Base-by-base conservation (phyloP, 2,329 filamentous ascomycete genomes). In the Xylariaceae sp. region DNA sequence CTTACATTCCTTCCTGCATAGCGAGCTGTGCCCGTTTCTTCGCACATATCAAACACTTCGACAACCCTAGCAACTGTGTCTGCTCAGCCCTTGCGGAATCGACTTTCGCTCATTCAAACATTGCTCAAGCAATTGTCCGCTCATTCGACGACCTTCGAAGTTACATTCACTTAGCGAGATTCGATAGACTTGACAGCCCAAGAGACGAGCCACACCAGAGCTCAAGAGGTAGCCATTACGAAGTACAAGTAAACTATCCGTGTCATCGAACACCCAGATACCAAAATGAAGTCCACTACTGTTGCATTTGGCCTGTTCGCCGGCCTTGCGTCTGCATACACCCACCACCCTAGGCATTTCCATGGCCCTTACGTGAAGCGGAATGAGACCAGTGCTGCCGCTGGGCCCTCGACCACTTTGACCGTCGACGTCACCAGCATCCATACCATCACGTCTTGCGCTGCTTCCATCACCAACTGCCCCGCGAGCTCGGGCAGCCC, bases 381-480 rank as follows among this genome's bases (percentile, higher is more conserved):
- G 33, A 64, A 66, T 56, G 60, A 62, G 39, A 62, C 61, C 39
- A 49, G 44, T 41, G 43, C 42, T 11, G 35, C 18, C 30, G 30
- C 57, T 33, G 52, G 43, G 38, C 36, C 58, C 42, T 59, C 57
- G 17, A 66, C 64, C 10, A 67, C 65, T 39, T 41, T 66, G 45
- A 67, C 63, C 42, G 65, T 67, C 46, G 59, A 56, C 45, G 47
- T 66, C 44, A 67, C 64, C 30, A 50, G 55, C 32, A 54, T 63
- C 30, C 59, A 66, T 45, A 67, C 65, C 46, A 61, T 66, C 48
- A 62, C 64, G 38, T 65, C 62, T 14, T 67, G 64, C 48, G 63
- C 64, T 39, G 58, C 65, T 35, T 64, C 63, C n/a, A 53, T 67
- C 48, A 66, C 65, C 10, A 64, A 67, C 64, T 66, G 64, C 64